These are phyloP conservation scores for Phytophthora sansomeana DNA, from an alignment of 352 stramenopile genomes.

Conservation along the genomic window DNA sequence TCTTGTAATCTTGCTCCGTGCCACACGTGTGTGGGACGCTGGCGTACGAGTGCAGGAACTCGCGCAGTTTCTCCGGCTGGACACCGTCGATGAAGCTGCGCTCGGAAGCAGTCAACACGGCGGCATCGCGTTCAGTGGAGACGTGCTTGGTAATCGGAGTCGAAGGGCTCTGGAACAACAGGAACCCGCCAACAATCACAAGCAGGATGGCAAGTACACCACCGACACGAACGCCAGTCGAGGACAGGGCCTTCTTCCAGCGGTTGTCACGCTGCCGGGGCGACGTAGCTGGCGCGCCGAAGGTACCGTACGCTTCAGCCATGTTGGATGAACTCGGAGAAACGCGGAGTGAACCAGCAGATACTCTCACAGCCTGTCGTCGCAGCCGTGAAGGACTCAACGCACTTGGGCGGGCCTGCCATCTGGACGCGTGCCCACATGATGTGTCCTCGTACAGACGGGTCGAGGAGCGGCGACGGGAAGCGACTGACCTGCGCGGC, in stretches of 20 bases:
- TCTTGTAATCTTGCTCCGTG: constrained; percentile 7
- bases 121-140: constrained; percentile 15
- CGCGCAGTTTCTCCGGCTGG: constrained; percentile 25
- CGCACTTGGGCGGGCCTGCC: constrained; percentile 9
- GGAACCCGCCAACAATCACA: constrained; percentile 31
- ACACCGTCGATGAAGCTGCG: constrained; percentile 30
- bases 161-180: constrained; percentile 29
- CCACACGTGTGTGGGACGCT: constrained; percentile 39
- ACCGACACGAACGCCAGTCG: constrained; percentile 18
- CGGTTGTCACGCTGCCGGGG: constrained; percentile 3
- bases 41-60: constrained; percentile 30
- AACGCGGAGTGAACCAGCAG: constrained; percentile 26
- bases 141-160: constrained; percentile 9
- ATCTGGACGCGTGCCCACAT: constrained; percentile 27
- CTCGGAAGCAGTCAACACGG: constrained; percentile 21
- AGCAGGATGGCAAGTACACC: constrained; percentile 20
- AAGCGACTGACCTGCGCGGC: not conserved
- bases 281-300: constrained; percentile 15
- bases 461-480: constrained; percentile 6
- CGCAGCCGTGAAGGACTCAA: constrained; percentile 19
- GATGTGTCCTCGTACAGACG: constrained; percentile 39
- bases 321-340: constrained; percentile 15
- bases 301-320: constrained; percentile 38
- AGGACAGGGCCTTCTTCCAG: constrained; percentile 29
- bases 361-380: constrained; percentile 4